Evolutionary conservation across 1,284 basidiomycete genomes (phyloP).

Genomic region (Chiua sp.): DNA sequence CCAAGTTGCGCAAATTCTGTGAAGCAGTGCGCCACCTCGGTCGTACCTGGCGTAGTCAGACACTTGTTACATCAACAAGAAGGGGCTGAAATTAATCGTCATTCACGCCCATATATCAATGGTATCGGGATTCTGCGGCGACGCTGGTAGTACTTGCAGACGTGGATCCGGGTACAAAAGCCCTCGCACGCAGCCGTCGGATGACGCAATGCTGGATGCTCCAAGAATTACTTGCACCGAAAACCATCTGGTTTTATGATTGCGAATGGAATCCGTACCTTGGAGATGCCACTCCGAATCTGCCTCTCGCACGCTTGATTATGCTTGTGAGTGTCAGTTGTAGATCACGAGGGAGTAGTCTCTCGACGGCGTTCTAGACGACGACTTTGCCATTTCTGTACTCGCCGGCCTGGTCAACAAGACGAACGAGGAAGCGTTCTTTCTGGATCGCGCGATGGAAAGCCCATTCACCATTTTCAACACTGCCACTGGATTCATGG

Average conservation of each 20-base stretch:
- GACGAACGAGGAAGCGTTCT: slow-evolving; percentile 52
- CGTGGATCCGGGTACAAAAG: neutral
- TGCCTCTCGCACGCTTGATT: slow-evolving; percentile 78
- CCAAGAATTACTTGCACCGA: slow-evolving; percentile 12
- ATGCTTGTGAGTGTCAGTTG: slow-evolving; percentile 61
- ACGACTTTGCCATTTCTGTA: slow-evolving; percentile 76
- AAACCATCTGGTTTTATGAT: slow-evolving; percentile 13
- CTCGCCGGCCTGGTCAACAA: slow-evolving; percentile 62
- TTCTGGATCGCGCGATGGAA: slow-evolving; percentile 59
- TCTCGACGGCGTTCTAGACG: slow-evolving; percentile 53
- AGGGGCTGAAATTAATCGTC: no score
- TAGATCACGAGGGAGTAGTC: no score
- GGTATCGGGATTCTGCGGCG: slow-evolving; percentile 11
- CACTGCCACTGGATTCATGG: slow-evolving; percentile 77
- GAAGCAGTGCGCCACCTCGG: slow-evolving; percentile 7
- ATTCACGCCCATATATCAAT: slow-evolving; percentile 14
- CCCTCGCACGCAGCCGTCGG: slow-evolving; percentile 13
- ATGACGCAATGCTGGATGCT: slow-evolving; percentile 20
- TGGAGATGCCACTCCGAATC: slow-evolving; percentile 78
- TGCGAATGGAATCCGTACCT: slow-evolving; percentile 13
- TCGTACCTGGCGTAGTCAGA: slow-evolving; percentile 18
- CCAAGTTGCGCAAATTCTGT: slow-evolving; percentile 20
- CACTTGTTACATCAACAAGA: slow-evolving; percentile 11
- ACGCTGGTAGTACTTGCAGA: slow-evolving; percentile 7
- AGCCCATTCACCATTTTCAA: slow-evolving; percentile 77